Evolutionary conservation across 2,329 filamentous ascomycete genomes (phyloP), one percentile per base, ranked within the genome.

Genomic region (Ophiostoma tasmaniense): DNA sequence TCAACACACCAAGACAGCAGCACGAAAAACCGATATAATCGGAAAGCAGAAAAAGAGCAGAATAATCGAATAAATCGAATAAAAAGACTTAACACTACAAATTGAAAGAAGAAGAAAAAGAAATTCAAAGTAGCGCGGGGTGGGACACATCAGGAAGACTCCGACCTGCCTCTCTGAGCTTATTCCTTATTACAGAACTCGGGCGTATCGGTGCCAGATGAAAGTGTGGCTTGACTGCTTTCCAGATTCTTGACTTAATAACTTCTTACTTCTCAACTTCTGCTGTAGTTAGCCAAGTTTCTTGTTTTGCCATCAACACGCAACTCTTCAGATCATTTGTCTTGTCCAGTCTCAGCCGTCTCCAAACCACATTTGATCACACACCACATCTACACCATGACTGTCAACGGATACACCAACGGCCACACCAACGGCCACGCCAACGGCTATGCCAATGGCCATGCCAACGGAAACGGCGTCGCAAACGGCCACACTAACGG

Each of bases 361-460:
- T 30, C 4, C 8, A 11, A 39, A 39, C n/a, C 22, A 20, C 11
- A 28, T 30, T 13, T 22, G 42, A 17, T 22, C 17, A 13, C 22
- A 65, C 11, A 42, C n/a, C 37, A 20, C 37, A 28, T 42, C 37
- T 14, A 28, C 37, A 65, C 33, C n/a, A 65, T 65, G 45, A 65
- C 65, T 42, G 45, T 66, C 66, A 70, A 68, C 52, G 62, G 65
- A 45, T 65, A 65, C 25, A 66, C 30, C 42, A 68, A 69, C 67
- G 68, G 70, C 30, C 28, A 71, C 59, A 55, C 64, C 45, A 68
- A 71, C 65, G 66, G 65, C 35, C 37, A 42, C 25, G 50, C 30
- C 33, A 68, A 69, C 50, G 68, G 70, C n/a, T n/a, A 71, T 45
- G 33, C 50, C 50, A 68, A 71, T 45, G 67, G 68, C 50, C 25